Evolutionary conservation across 2,329 filamentous ascomycete genomes (phyloP), one percentile per base, ranked within the genome.

Genomic region (Diaporthe nobilis): DNA sequence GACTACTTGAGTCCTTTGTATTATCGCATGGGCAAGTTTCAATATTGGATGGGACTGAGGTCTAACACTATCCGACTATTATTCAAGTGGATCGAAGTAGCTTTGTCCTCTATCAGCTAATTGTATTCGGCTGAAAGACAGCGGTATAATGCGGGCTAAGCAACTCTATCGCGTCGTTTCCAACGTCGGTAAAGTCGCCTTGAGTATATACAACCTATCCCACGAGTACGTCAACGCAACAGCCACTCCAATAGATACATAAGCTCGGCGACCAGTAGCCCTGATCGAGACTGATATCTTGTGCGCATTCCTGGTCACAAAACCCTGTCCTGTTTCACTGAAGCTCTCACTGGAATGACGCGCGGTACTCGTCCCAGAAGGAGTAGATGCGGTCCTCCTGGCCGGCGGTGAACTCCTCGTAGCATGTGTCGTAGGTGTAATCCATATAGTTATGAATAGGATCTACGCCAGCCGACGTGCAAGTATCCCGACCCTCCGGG

Each of bases 391-490:
- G 82, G 42, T 81, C 79, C 68, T 78, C 76, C 79, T 85, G 84
- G 55, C 83, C 82, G 44, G 80, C 13, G 1, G 84, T 85, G 80
- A 86, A 86, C 80, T 85, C 81, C 44, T 80, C 78, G 77, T 85
- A 85, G 81, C 85, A 86, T 53, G 79, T 68, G 63, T 86, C 85
- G 75, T 83, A 82, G 22, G 81, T 83, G 77, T 84, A 85, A 63
- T 83, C 82, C 83, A 85, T 85, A 75, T 81, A 84, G 76, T 85
- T 84, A 73, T 82, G 82, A 60, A 84, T 83, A 10, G 82, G 82
- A 61, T 84, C 83, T 4, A 81, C 4, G 0, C 83, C 83, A 7
- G 80, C 51, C 71, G 77, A 71, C 58, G 47, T 76, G 79, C 83
- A 85, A 15, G 80, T 79, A 72, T 84, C 84, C 34, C 82, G 79